Evolutionary conservation across 805 yeast genomes (phyloP).

Genomic region (Metschnikowia bowlesiae): DNA sequence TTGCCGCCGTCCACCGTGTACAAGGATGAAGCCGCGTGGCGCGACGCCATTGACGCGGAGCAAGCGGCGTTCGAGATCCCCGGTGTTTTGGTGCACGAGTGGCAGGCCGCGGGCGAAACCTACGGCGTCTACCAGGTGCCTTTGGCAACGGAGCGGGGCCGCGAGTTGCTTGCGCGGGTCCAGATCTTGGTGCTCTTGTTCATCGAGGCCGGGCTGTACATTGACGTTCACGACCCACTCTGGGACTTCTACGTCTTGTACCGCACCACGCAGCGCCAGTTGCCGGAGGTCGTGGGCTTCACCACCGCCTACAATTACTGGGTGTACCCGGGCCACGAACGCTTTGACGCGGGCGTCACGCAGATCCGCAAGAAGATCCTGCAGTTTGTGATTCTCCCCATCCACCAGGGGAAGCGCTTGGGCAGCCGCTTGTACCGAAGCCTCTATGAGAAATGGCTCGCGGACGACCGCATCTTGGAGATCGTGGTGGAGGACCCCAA

Average conservation of each 20-base stretch:
- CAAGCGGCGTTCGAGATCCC: constrained; percentile 40
- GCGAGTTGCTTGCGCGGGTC: constrained; percentile 59
- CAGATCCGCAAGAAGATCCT: constrained; percentile 69
- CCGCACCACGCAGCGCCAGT: constrained; percentile 18
- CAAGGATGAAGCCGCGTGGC: constrained; percentile 69
- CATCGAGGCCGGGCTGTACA: constrained; percentile 91
- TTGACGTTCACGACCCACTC: constrained; percentile 65
- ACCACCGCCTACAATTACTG: constrained; percentile 82
- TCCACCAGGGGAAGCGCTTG: constrained; percentile 67
- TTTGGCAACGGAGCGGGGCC: constrained; percentile 37
- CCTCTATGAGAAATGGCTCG: constrained; percentile 52
- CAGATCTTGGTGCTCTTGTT: constrained; percentile 78
- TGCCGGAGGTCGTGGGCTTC: constrained; percentile 64
- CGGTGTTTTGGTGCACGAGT: constrained; percentile 28
- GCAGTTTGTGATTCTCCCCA: constrained; percentile 83
- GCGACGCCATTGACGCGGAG: constrained; percentile 49
- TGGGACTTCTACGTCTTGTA: constrained; percentile 76
- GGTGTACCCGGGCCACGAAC: constrained; percentile 54
- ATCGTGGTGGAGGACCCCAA: constrained; percentile 93
- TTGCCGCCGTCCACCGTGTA: constrained; percentile 59
- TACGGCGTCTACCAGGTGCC: constrained; percentile 52
- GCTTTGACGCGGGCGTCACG: constrained; percentile 43
- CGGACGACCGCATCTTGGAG: constrained; percentile 53
- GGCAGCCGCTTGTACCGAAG: constrained; percentile 65
- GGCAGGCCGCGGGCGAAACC: constrained; percentile 32